Percentiles rank a stretch among this genome's conserved stretches.
phyloP scores from a whole-genome alignment of 176 grass and related monocot species.

The Elymus sibiricus region DNA sequence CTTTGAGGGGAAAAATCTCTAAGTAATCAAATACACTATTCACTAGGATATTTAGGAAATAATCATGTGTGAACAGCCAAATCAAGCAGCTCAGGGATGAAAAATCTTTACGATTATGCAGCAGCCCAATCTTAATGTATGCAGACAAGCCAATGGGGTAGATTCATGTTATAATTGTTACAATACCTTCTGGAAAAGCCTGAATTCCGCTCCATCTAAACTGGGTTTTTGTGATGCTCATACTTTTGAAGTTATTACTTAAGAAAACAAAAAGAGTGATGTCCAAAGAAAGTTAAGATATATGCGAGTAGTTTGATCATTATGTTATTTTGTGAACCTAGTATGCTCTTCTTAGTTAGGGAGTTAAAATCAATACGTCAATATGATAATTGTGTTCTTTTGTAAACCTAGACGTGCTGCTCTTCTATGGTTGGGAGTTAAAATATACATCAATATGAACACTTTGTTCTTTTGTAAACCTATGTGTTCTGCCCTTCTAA shows the following conservation, averaged over 20 bases:
- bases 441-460: neutral
- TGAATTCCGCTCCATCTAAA: neutral
- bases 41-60: neutral
- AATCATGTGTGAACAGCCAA: neutral
- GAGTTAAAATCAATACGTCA: neutral
- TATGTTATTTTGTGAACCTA: too few species aligned
- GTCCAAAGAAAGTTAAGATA: neutral
- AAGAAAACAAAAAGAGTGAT: neutral
- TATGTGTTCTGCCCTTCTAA: neutral
- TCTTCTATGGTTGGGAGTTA: neutral
- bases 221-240: neutral
- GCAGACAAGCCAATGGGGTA: neutral
- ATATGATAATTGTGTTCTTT: neutral
- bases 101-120: neutral
- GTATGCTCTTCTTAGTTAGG: neutral
- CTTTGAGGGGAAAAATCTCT: neutral
- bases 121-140: too few species aligned
- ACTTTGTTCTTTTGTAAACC: neutral
- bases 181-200: neutral
- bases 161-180: neutral
- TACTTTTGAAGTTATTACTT: neutral
- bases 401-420: neutral
- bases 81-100: neutral
- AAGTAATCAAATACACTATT: neutral
- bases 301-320: neutral